These are phyloP conservation scores for Xylaria sp. DNA, from an alignment of 2,329 filamentous ascomycete species.

Conservation along the genomic window DNA sequence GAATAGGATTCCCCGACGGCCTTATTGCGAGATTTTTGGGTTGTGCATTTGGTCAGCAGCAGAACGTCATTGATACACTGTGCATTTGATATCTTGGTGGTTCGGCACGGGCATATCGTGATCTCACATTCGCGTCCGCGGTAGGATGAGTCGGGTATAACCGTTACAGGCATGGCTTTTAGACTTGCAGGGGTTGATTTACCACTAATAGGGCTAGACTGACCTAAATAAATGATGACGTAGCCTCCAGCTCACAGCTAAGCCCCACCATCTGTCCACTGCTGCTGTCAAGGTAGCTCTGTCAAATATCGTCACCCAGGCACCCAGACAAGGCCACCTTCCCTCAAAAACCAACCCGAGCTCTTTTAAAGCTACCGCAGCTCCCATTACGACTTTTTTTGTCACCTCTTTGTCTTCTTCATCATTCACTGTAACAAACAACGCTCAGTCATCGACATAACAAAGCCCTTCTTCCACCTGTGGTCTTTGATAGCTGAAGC, in stretches of 20 bases:
- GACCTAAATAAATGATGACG: constrained; percentile 21
- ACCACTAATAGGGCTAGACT: not conserved
- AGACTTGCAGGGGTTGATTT: not conserved
- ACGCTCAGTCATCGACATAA: not conserved
- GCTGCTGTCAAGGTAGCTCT: constrained; percentile 19
- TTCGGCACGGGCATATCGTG: not conserved
- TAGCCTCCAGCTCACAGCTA: constrained; percentile 14
- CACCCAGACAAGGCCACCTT: constrained; percentile 40
- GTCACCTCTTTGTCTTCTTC: constrained; percentile 10
- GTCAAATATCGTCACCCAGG: constrained; percentile 38
- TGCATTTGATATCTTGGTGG: not conserved
- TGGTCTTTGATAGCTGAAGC: constrained; percentile 12
- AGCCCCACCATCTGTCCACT: constrained; percentile 14
- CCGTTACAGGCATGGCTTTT: not conserved
- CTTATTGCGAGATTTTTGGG: not conserved
- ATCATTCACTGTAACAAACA: not conserved
- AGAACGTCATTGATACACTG: not conserved
- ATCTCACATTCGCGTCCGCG: not conserved
- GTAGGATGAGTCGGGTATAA: not conserved
- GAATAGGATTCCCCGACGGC: not conserved
- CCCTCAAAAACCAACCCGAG: constrained; percentile 27
- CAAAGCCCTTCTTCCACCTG: constrained; percentile 9
- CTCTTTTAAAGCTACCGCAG: constrained; percentile 27
- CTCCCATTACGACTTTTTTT: constrained; percentile 15
- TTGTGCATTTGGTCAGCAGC: not conserved